Evolutionary conservation across 805 yeast species (phyloP), one percentile per base, ranked within the genome.

Genomic region (Tetrapisispora namnaoensis): DNA sequence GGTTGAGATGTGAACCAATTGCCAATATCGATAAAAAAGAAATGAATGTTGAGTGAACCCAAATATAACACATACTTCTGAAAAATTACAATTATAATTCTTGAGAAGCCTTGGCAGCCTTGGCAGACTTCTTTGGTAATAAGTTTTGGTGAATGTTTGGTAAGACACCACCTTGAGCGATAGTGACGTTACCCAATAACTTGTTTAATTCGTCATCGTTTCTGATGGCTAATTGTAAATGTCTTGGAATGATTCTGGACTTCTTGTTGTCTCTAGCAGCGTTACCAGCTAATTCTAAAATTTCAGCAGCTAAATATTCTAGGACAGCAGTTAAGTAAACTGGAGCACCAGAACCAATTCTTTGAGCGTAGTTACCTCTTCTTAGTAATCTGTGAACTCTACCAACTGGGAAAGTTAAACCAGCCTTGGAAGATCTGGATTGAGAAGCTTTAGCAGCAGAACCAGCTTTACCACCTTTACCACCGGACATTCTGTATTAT

Each of bases 311-410:
- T 70, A 91, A 80, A 72, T 91, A 91, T 76, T 91, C 98, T 65
- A 91, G 79, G 52, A 91, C 97, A 49, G 98, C 95, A 61, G 98
- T 90, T 69, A 91, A 79, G 77, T 90, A 91, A 56, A 91, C 91
- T 76, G 98, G 97, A 66, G 98, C 97, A 82, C 96, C 96, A 60
- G 97, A 89, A 81, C 98, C 97, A 63, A 91, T 83, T 78, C 98
- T 84, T 77, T 90, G 95, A 68, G 97, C 95, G 78, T 91, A 87
- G 83, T 90, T 87, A 71, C 96, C 96, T 76, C 85, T 88, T 82
- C 95, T 87, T 69, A 91, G 76, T 63, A 90, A 80, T 77, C 97
- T 83, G 80, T 90, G 96, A 62, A 91, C 93, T 83, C 98, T 90
- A 74, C 98, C 98, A 61, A 91, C 98, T 77, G 98, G 98, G 93